These are phyloP conservation scores for Cercospora brassicicola DNA, from an alignment of 2,329 filamentous ascomycete species.

Conservation along the genomic window DNA sequence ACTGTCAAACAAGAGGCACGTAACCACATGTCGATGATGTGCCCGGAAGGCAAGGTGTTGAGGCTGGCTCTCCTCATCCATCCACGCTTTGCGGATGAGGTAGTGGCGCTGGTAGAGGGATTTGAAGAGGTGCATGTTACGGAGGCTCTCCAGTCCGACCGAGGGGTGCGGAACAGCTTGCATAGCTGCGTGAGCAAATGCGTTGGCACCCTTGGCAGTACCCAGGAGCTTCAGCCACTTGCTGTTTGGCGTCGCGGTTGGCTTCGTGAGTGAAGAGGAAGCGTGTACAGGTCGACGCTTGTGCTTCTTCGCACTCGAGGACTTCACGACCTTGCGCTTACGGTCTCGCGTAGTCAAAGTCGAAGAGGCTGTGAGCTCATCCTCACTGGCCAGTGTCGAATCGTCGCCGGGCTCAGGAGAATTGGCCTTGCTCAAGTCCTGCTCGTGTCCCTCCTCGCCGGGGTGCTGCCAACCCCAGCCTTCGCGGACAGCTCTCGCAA, in stretches of 20 bases:
- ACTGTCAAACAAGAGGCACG: conserved; percentile 95
- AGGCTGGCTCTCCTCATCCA: conserved; percentile 75
- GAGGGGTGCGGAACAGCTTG: conserved; percentile 77
- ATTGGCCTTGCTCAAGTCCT: conserved; percentile 66
- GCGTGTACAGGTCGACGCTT: conserved; percentile 46
- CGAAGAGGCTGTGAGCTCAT: conserved; percentile 36
- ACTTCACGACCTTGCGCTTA: conserved; percentile 32
- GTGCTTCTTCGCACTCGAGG: conserved; percentile 49
- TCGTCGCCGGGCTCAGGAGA: conserved; percentile 28
- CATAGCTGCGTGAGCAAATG: conserved; percentile 81
- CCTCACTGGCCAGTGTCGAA: conserved; percentile 31
- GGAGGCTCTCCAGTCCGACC: conserved; percentile 73
- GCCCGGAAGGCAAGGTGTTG: conserved; percentile 94
- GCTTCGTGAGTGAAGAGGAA: conserved; percentile 43
- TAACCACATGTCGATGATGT: conserved; percentile 93
- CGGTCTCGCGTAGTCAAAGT: conserved; percentile 25
- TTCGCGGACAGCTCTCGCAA: conserved; percentile 80
- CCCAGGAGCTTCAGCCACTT: conserved; percentile 51
- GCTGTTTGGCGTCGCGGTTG: conserved; percentile 41
- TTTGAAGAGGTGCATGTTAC: conserved; percentile 89
- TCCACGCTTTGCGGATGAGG: conserved; percentile 90
- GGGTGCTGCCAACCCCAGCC: conserved; percentile 99
- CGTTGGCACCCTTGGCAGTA: conserved; percentile 76
- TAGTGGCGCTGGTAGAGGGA: conserved; percentile 91
- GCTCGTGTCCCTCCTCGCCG: conserved; percentile 67